These are phyloP conservation scores for Obba rivulosa DNA, from an alignment of 768 basidiomycete species.

Conservation along the genomic window DNA sequence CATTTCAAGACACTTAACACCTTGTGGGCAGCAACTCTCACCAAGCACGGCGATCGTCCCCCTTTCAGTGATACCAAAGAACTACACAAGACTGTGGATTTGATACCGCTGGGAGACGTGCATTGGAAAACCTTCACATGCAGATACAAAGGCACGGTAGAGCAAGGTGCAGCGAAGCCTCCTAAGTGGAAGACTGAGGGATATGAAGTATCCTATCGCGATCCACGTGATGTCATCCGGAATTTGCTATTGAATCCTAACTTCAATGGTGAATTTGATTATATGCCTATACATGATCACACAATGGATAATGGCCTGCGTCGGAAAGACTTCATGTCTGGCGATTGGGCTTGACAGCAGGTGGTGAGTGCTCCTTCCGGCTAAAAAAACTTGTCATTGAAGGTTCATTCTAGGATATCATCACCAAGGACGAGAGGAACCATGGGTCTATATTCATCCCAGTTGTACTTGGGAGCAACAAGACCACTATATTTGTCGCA, in stretches of 20 bases:
- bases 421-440: constrained; percentile 2
- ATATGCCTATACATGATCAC: constrained; percentile 13
- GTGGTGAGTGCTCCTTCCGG: constrained; percentile 18
- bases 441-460: constrained; percentile 17
- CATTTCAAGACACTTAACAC: constrained; percentile 7
- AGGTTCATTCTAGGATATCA: neutral
- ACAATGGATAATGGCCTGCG: constrained; percentile 3
- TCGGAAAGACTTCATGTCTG: constrained; percentile 19
- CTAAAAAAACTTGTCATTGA: neutral
- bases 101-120: constrained; percentile 26
- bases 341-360: constrained; percentile 24
- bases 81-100: constrained; percentile 29
- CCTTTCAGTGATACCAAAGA: constrained; percentile 28
- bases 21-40: constrained; percentile 11
- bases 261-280: constrained; percentile 18
- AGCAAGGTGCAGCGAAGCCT: neutral
- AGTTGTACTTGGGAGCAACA: constrained; percentile 20
- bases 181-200: constrained; percentile 22
- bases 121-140: constrained; percentile 32
- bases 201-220: constrained; percentile 20
- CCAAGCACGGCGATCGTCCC: constrained; percentile 2
- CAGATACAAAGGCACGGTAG: constrained; percentile 16
- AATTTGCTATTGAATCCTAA: constrained; percentile 17
- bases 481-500: constrained; percentile 18
- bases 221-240: constrained; percentile 10